Evolutionary conservation across 2,329 filamentous ascomycete species (phyloP).

Genomic region (Furcasterigmium sp.): DNA sequence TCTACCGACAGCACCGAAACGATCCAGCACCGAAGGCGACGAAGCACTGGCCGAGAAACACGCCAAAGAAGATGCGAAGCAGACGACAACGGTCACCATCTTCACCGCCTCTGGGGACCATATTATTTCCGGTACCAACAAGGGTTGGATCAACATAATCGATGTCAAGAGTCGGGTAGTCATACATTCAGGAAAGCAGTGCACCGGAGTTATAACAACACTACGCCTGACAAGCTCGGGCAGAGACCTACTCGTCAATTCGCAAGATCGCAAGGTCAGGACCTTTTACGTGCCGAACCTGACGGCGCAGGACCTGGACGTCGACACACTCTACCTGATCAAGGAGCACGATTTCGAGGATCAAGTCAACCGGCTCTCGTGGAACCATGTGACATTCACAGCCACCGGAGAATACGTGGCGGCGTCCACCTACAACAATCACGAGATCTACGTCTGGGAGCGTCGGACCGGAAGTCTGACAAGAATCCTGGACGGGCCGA

Average conservation of each 20-base stretch:
- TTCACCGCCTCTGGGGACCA: conserved; percentile 84
- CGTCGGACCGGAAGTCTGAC: conserved; percentile 87
- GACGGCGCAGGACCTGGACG: conserved; percentile 62
- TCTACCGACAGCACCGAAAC: conserved; percentile 76
- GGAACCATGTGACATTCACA: conserved; percentile 97
- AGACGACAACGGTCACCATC: conserved; percentile 87
- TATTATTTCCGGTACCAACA: conserved; percentile 88
- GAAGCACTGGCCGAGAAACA: conserved; percentile 73
- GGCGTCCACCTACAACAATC: conserved; percentile 95
- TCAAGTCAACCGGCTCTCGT: conserved; percentile 87
- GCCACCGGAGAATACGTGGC: conserved; percentile 93
- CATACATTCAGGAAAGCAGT: conserved; percentile 85
- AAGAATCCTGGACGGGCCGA: conserved; percentile 93
- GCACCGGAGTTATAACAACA: conserved; percentile 81
- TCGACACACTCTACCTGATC: conserved; percentile 81
- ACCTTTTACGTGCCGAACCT: conserved; percentile 86
- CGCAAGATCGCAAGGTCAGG: conserved; percentile 89
- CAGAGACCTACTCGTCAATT: conserved; percentile 83
- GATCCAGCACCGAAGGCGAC: conserved; percentile 65
- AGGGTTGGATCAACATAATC: conserved; percentile 95
- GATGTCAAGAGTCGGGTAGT: conserved; percentile 74
- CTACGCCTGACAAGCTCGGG: conserved; percentile 81
- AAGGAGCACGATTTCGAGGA: conserved; percentile 98
- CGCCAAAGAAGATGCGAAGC: conserved; percentile 85
- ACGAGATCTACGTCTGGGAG: conserved; percentile 98